phyloP scores from a whole-genome alignment of 1,284 basidiomycete genomes.

The Cutaneotrichosporon sp. region DNA sequence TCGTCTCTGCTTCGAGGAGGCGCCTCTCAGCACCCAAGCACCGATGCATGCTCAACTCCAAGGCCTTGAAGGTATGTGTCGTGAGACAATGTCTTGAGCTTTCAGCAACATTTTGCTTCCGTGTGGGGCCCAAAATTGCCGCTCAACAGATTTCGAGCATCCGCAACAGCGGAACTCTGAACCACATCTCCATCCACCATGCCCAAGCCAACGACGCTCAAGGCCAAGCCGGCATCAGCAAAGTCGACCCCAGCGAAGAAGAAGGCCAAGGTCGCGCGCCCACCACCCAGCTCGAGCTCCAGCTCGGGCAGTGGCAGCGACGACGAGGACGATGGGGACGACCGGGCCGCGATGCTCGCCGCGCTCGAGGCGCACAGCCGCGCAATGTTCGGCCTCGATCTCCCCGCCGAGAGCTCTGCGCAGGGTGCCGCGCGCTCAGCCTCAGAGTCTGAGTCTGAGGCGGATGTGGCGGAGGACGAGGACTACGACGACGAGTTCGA shows the following conservation, averaged over 20 bases:
- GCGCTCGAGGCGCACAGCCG: constrained; percentile 50
- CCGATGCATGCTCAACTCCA: no score
- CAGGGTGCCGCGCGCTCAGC: constrained; percentile 16
- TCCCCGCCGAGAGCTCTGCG: constrained; percentile 32
- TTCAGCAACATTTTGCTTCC: background rate
- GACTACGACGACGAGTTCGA: constrained; percentile 42
- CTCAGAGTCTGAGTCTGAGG: background rate
- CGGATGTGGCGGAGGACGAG: constrained; percentile 28
- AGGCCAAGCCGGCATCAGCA: constrained; percentile 2
- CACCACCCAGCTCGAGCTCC: background rate
- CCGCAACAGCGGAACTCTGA: background rate
- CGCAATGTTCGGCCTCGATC: constrained; percentile 44
- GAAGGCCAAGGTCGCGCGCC: background rate
- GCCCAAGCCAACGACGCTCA: background rate
- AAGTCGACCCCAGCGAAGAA: background rate
- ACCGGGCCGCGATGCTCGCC: constrained; percentile 46
- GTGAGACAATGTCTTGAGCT: background rate
- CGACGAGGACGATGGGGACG: constrained; percentile 16
- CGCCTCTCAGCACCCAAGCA: no score
- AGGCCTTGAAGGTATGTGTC: no score
- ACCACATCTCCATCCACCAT: background rate
- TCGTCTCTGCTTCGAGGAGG: no score
- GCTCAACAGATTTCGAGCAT: constrained; percentile 7
- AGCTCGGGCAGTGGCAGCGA: background rate
- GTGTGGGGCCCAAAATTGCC: background rate